Base-by-base conservation (phyloP, 441 rosid genomes). In the Sinapis alba region DNA sequence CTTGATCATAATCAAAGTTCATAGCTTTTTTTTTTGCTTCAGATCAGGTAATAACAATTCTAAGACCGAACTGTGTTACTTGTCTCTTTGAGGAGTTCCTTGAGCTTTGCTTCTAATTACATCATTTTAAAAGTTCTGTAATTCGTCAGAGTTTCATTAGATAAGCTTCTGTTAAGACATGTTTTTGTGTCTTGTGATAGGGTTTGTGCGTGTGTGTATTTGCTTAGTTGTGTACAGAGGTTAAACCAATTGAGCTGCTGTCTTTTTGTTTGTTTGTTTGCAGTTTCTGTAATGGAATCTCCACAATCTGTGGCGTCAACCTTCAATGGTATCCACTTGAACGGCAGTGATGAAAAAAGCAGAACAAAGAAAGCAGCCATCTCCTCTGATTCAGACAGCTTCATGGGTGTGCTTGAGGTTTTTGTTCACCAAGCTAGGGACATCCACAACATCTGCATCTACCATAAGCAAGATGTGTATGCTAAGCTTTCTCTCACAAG, bases 381-480 rank as follows among this genome's bases (percentile, higher is more conserved):
- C 53, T 28, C 30, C 1, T 60, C 73, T 68, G 78, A 86, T 50
- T 81, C 78, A 71, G 77, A 34, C 65, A 67, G 62, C n/a, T 82
- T 69, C 75, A 41, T 88, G 0, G 98, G 98, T 53, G 78, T 79
- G 59, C 93, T 96, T 45, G 92, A 90, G 79, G 96, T 93, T 64
- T 90, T 76, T 81, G 75, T 96, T 32, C 97, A 93, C 80, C 94
- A 90, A 81, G 99, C 98, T 10, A 86, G 99, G 78, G 99, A 96
- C 72, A 91, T 96, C 60, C 99, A 96, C 0, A 96, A 93, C 92
- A 91, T 96, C 75, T 93, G 99, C 87, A 96, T 96, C 81, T 91
- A 93, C 85, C 99, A 93, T 73, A 96, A 96, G 84, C 99, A 93
- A 84, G 99, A 93, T 79, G 98, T 96, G 70, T 96, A 96, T 80